Evolutionary conservation across 2,329 filamentous ascomycete species (phyloP).

Genomic region (Gaeumannomyces tritici): DNA sequence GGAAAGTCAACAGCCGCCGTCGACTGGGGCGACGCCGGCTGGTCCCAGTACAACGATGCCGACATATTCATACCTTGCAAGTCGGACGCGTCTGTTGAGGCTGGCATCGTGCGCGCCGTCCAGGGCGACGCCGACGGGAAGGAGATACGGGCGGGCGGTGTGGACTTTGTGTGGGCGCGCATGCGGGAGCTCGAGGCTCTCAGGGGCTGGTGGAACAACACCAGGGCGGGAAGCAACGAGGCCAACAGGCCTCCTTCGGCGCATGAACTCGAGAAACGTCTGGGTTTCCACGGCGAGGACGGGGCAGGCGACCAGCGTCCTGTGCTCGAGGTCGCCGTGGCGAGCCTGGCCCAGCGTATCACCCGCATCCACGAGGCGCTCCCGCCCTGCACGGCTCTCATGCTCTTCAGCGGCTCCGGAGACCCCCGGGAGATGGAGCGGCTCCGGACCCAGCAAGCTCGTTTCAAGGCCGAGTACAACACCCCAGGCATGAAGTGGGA

Average conservation of each 20-base stretch:
- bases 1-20: constrained; percentile 65
- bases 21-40: constrained; percentile 77
- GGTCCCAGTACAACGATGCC: constrained; percentile 46
- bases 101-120: constrained; percentile 47
- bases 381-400: constrained; percentile 55
- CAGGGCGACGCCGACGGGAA: constrained; percentile 47
- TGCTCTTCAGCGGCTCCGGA: constrained; percentile 57
- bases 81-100: constrained; percentile 48
- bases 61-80: constrained; percentile 45
- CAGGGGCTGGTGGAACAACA: constrained; percentile 59
- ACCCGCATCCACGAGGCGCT: constrained; percentile 45
- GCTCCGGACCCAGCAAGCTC: constrained; percentile 48
- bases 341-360: constrained; percentile 37
- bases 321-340: constrained; percentile 34
- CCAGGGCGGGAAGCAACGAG: constrained; percentile 27
- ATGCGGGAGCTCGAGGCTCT: constrained; percentile 56
- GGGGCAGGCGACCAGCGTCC: background rate
- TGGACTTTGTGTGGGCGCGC: constrained; percentile 58
- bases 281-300: constrained; percentile 5
- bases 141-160: constrained; percentile 48
- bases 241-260: constrained; percentile 23
- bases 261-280: constrained; percentile 7
- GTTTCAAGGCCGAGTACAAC: constrained; percentile 56
- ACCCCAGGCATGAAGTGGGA: constrained; percentile 56
- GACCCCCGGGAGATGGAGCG: constrained; percentile 58